Evolutionary conservation across 768 basidiomycete species (phyloP).

Genomic region (Infundibulicybe gibba): DNA sequence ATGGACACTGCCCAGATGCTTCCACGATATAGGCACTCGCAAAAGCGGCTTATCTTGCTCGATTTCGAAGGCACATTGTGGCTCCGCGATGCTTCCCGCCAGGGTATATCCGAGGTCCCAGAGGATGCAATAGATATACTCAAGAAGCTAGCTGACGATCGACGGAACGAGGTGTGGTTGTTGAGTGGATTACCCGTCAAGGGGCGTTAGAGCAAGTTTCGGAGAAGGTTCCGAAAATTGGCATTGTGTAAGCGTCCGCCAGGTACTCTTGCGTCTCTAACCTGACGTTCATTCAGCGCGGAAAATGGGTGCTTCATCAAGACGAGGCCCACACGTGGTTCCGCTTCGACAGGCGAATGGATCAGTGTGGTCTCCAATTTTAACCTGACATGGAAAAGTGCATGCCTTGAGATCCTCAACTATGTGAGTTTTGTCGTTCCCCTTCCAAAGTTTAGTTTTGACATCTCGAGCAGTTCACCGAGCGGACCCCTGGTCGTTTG

Average conservation of each 20-base stretch:
- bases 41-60: constrained; percentile 62
- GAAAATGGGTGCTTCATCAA: constrained; percentile 89
- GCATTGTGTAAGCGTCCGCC: constrained; percentile 59
- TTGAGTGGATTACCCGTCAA: constrained; percentile 69
- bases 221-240: constrained; percentile 58
- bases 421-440: constrained; percentile 53
- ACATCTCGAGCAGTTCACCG: constrained; percentile 60
- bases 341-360: constrained; percentile 44
- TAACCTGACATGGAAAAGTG: constrained; percentile 77
- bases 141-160: constrained; percentile 55
- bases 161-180: constrained; percentile 76
- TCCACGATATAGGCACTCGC: constrained; percentile 63
- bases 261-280: background rate
- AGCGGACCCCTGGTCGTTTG: constrained; percentile 82
- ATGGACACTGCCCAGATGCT: constrained; percentile 45
- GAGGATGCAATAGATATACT: constrained; percentile 45
- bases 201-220: constrained; percentile 64
- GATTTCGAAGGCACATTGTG: constrained; percentile 85
- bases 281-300: constrained; percentile 39
- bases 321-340: constrained; percentile 29
- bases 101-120: constrained; percentile 37
- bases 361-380: constrained; percentile 77
- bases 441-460: background rate
- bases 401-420: constrained; percentile 79
- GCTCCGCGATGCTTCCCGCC: constrained; percentile 51